Percentiles rank a stretch among this genome's conserved stretches.
Evolutionary conservation across 495 filamentous ascomycete species (phyloP).

Genomic region (Evernia prunastri): DNA sequence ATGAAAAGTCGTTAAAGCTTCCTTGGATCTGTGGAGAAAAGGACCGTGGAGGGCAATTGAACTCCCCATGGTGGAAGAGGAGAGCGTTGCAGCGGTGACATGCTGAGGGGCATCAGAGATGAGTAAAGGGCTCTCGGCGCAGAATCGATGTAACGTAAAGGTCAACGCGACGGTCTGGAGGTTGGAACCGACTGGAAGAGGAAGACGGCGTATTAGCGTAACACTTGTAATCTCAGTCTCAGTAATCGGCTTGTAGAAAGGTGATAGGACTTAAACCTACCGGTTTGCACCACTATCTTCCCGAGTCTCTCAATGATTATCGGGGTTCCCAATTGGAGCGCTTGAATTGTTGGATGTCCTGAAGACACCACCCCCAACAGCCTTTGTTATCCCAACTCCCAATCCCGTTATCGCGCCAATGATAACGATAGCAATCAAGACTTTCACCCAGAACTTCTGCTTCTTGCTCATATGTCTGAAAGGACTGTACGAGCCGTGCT

Average conservation of each 20-base stretch:
- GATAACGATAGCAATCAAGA: slow-evolving; percentile 48
- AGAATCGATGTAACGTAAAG: background rate
- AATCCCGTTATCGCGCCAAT: slow-evolving; percentile 56
- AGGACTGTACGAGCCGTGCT: slow-evolving; percentile 29
- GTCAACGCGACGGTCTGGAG: background rate
- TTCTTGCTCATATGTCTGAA: slow-evolving; percentile 43
- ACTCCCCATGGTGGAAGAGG: background rate
- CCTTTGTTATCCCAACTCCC: slow-evolving; percentile 55
- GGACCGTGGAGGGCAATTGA: background rate
- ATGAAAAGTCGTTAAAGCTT: background rate
- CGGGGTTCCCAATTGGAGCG: slow-evolving; percentile 22
- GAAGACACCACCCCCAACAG: slow-evolving; percentile 56
- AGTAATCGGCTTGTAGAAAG: background rate
- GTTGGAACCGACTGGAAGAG: background rate
- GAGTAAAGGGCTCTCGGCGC: background rate
- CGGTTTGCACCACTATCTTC: background rate
- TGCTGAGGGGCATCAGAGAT: background rate
- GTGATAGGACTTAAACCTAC: background rate
- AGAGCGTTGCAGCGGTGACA: background rate
- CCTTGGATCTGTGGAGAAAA: background rate
- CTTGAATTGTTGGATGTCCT: slow-evolving; percentile 32
- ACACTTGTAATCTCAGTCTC: background rate
- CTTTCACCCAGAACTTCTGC: slow-evolving; percentile 47
- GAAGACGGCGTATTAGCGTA: background rate
- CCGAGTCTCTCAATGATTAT: background rate